phyloP scores from a whole-genome alignment of 2,329 filamentous ascomycete species.

The Metarhizium guizhouense region DNA sequence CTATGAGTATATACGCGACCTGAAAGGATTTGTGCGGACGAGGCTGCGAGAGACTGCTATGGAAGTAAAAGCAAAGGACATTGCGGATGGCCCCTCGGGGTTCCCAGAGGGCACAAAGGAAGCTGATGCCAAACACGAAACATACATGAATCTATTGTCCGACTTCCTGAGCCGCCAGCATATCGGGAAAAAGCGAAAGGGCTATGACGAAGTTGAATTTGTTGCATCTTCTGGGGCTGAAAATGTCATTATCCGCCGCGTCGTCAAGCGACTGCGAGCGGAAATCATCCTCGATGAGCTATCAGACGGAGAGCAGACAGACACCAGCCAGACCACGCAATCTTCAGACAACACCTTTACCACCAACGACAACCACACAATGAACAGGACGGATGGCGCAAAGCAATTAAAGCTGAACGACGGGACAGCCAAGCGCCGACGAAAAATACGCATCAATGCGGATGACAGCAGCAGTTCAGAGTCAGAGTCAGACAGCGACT shows the following conservation, averaged over 20 bases:
- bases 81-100: slow-evolving; percentile 36
- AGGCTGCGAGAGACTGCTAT: slow-evolving; percentile 59
- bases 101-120: slow-evolving; percentile 42
- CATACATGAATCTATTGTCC: slow-evolving; percentile 46
- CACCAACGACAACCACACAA: slow-evolving; percentile 17
- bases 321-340: slow-evolving; percentile 20
- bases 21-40: slow-evolving; percentile 66
- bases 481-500: slow-evolving; percentile 19
- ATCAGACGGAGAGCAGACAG: slow-evolving; percentile 36
- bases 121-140: slow-evolving; percentile 39
- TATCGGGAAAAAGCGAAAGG: slow-evolving; percentile 35
- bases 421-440: slow-evolving; percentile 37
- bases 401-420: slow-evolving; percentile 37
- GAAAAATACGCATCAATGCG: slow-evolving; percentile 41
- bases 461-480: slow-evolving; percentile 33
- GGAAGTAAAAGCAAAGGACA: slow-evolving; percentile 49
- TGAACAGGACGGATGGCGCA: slow-evolving; percentile 19
- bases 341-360: slow-evolving; percentile 20
- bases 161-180: slow-evolving; percentile 32
- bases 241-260: slow-evolving; percentile 40
- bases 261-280: slow-evolving; percentile 55
- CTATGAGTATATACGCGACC: slow-evolving; percentile 66
- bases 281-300: slow-evolving; percentile 49
- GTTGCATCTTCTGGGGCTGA: slow-evolving; percentile 39
- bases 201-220: slow-evolving; percentile 44